Base-by-base conservation (phyloP, 495 filamentous ascomycete species). In the Collariella sp. region DNA sequence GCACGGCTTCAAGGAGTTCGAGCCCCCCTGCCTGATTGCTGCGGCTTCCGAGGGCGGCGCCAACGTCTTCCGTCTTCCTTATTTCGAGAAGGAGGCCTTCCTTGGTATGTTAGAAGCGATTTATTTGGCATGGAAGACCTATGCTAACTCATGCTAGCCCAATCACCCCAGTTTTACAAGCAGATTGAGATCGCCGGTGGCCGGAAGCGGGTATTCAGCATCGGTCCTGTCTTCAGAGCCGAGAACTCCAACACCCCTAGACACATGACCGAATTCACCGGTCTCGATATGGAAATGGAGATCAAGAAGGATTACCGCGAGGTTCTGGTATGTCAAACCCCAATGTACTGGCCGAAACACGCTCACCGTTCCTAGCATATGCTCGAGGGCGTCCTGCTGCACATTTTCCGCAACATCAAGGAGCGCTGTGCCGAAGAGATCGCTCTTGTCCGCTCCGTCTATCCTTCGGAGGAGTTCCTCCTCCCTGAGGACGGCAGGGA, bases 231-330 rank as follows among this genome's bases (percentile, higher is more conserved):
- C 9, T 98, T 96, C 83, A 81, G 91, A 65, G 93, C 93, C 0
- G 93, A 97, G 75, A 95, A 97, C 70, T 91, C 85, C 51, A 96
- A 96, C 65, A 98, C 93, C 1, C 89, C 94, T 63, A 79, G 93
- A 48, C 93, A 98, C 70, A 86, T 96, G 83, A 97, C 90, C 12
- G 93, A 96, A 58, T 98, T 95, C 72, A 89, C 88, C 40, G 93
- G 93, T 69, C 86, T 98, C 55, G 93, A 98, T 87, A 75, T 96
- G 63, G 93, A 97, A 67, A 96, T 95, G 87, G 89, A 89, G 34
- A 95, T 96, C 69, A 79, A 86, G 50, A 73, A 87, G 51, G 79
- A 89, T 70, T 97, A 96, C 73, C 81, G 87, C 66, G 93, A 98
- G 68, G 89, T 94, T 35, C 70, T 88, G 22, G 53, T 55, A 55